These are phyloP conservation scores for Trametes coccinea DNA, from an alignment of 768 basidiomycete species.

Conservation along the genomic window DNA sequence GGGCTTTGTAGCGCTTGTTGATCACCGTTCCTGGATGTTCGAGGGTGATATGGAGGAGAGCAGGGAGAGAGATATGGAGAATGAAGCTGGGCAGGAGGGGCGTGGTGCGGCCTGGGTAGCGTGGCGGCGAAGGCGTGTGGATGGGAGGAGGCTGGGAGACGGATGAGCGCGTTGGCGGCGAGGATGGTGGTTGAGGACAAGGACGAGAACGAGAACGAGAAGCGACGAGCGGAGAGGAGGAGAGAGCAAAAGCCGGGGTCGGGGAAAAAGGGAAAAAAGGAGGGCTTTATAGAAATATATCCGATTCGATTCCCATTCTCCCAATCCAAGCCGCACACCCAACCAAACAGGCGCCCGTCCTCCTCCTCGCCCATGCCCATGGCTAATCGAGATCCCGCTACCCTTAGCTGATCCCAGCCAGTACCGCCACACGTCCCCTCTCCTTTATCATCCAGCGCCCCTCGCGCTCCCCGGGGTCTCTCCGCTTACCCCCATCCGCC, in stretches of 20 bases:
- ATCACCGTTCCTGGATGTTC: constrained; percentile 13
- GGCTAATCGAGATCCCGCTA: constrained; percentile 14
- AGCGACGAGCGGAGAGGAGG: not conserved
- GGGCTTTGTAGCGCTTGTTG: constrained; percentile 15
- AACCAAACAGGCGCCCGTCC: constrained; percentile 11
- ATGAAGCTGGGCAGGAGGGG: not conserved
- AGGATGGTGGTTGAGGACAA: not conserved
- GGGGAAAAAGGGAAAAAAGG: constrained; percentile 22
- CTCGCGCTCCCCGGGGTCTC: constrained; percentile 16
- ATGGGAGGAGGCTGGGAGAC: not conserved
- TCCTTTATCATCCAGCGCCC: not conserved
- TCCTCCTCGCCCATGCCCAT: not conserved
- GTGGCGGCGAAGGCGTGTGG: not conserved
- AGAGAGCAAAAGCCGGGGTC: constrained; percentile 14
- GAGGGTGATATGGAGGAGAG: constrained; percentile 12
- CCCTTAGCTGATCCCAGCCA: constrained; percentile 7
- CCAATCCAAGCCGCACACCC: not conserved
- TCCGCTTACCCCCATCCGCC: too few species aligned
- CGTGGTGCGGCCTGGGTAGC: not conserved
- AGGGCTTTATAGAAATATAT: constrained; percentile 22
- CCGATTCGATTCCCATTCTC: constrained; percentile 4
- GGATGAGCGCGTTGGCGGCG: not conserved
- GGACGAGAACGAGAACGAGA: not conserved
- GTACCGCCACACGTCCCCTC: constrained; percentile 18
- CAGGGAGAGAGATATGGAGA: not conserved